Evolutionary conservation across 176 grass and related monocot genomes (phyloP).

Genomic region (Neostapfia colusana): DNA sequence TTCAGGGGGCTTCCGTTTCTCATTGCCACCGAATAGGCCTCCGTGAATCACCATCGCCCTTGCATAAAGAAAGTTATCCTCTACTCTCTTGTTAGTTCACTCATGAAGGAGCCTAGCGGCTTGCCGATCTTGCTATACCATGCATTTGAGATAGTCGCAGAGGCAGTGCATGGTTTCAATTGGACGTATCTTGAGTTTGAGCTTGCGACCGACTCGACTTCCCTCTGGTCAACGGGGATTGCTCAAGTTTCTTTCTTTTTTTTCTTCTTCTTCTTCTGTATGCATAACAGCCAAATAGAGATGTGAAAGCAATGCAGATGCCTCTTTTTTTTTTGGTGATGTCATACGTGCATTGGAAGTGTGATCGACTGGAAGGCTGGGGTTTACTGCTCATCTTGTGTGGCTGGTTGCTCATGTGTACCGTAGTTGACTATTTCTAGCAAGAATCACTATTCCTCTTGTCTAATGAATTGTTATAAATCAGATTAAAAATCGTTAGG

Average conservation of each 20-base stretch:
- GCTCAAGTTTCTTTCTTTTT: not conserved
- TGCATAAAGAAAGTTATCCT: not conserved
- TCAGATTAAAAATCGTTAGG: not conserved
- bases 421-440: too few relatives aligned
- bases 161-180: not conserved
- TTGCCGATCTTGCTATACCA: not conserved
- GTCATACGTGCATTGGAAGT: not conserved
- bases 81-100: not conserved
- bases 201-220: not conserved
- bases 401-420: too few relatives aligned
- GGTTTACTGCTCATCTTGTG: too few relatives aligned
- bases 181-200: not conserved
- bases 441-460: too few relatives aligned
- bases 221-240: not conserved
- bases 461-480: not conserved
- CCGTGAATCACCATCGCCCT: not conserved
- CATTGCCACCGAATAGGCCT: slow-evolving; percentile 64
- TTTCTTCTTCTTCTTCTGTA: not conserved
- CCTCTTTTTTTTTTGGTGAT: not conserved
- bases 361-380: not conserved
- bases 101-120: slow-evolving; percentile 21
- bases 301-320: not conserved
- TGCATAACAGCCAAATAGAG: not conserved
- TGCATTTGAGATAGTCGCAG: not conserved
- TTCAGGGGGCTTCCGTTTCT: slow-evolving; percentile 93